phyloP scores from a whole-genome alignment of 257 asterid genomes.

The Osmanthus fragrans region DNA sequence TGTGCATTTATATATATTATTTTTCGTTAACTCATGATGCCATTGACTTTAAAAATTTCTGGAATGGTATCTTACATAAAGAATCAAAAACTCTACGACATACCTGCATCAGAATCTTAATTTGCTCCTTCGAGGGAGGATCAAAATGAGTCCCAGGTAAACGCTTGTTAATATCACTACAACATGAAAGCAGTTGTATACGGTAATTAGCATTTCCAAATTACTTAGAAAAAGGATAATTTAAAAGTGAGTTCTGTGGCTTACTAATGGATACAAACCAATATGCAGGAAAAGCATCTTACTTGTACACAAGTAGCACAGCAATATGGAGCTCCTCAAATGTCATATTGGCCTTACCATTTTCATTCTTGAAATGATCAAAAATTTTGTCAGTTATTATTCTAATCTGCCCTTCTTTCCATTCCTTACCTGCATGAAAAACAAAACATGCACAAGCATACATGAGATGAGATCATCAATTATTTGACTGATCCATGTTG shows the following conservation, averaged over 20 bases:
- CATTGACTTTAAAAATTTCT: background rate
- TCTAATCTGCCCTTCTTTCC: constrained; percentile 72
- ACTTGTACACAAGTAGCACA: constrained; percentile 86
- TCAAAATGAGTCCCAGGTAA: constrained; percentile 96
- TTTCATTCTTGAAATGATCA: constrained; percentile 58
- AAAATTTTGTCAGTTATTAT: constrained; percentile 61
- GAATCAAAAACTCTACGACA: constrained; percentile 7
- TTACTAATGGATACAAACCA: background rate
- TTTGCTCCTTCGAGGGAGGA: constrained; percentile 77
- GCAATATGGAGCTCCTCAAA: constrained; percentile 91
- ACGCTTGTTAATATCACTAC: constrained; percentile 82
- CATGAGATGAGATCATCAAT: background rate
- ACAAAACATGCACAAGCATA: background rate
- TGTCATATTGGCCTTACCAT: constrained; percentile 53
- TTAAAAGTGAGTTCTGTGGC: background rate
- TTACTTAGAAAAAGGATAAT: constrained; percentile 4
- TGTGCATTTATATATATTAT: background rate
- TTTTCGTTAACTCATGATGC: background rate
- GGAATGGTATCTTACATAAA: background rate
- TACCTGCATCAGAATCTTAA: constrained; percentile 64
- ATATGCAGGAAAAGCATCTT: constrained; percentile 25
- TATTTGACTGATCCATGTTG: background rate
- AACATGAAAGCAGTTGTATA: constrained; percentile 21
- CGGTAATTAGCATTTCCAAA: background rate
- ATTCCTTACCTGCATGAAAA: constrained; percentile 62